Evolutionary conservation across 2,329 filamentous ascomycete species (phyloP), one percentile per base, ranked within the genome.

Genomic region (Akanthomyces muscarius): DNA sequence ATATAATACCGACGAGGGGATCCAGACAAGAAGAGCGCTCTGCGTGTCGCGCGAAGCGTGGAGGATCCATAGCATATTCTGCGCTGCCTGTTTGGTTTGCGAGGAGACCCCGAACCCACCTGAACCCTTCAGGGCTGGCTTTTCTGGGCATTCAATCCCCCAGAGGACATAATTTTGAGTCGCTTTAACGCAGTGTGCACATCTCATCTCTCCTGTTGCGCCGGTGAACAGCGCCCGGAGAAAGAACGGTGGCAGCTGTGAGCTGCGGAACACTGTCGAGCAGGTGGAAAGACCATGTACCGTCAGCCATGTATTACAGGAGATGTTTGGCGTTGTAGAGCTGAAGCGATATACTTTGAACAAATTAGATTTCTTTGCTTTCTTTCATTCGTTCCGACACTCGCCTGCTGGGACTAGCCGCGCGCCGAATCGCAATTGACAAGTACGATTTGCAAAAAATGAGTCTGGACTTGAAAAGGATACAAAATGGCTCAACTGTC

Each of bases 361-460:
- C 21, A 47, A n/a, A 28, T 44, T 51, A 61, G 54, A 62, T 63
- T 64, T 64, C 38, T 36, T 47, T 38, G 44, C 42, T 41, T 53
- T 63, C 14, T 54, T 48, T 65, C 60, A 38, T 30, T 51, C 44
- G 23, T 47, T 21, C 6, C 13, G 6, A 23, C 14, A 41, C 38
- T 41, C 38, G 23, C 45, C 28, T 33, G 21, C 5, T 30, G 47
- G 14, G 4, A 30, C 21, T 48, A 25, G 23, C 21, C 21, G 6
- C 6, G 23, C 23, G 11, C 5, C 11, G 6, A 23, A 23, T 54
- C 11, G n/a, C 21, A 13, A 10, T 41, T 14, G 14, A 7, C 13
- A 41, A 41, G 38, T 3, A 38, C 13, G 4, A 18, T 23, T 11
- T 18, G 16, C 11, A 33, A 45, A 38, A 1, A 30, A 36, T 1